Evolutionary conservation across 768 basidiomycete genomes (phyloP).

Genomic region (Podaxis sp.): DNA sequence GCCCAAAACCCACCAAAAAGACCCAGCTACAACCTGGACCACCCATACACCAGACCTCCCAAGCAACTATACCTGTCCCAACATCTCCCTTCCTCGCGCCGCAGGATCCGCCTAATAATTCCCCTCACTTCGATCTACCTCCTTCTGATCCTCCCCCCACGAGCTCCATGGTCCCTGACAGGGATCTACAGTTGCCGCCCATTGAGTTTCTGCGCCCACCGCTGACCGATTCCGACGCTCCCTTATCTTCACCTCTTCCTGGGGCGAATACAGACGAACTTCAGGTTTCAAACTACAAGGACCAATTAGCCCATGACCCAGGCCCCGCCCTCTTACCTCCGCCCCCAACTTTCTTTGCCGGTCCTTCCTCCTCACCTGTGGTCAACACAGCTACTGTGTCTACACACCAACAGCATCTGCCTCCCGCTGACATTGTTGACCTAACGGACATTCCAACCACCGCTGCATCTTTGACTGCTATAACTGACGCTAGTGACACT

Average conservation of each 20-base stretch:
- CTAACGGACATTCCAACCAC: conserved; percentile 30
- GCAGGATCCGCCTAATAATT: conserved; percentile 19
- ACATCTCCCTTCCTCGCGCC: conserved; percentile 21
- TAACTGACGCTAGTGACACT: background rate
- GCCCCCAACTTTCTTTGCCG: conserved; percentile 48
- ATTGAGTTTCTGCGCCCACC: conserved; percentile 35
- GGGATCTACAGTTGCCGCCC: conserved; percentile 24
- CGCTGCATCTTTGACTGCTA: background rate
- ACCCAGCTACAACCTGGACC: conserved; percentile 4
- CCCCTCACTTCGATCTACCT: conserved; percentile 37
- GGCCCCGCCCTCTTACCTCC: conserved; percentile 20
- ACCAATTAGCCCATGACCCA: conserved; percentile 7
- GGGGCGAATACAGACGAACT: conserved; percentile 30
- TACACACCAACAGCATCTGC: background rate
- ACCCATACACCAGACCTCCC: conserved; percentile 14
- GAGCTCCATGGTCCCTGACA: conserved; percentile 15
- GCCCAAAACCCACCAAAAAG: conserved; percentile 20
- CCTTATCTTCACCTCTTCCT: conserved; percentile 32
- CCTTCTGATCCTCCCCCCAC: conserved; percentile 26
- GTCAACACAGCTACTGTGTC: conserved; percentile 21
- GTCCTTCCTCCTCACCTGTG: conserved; percentile 36
- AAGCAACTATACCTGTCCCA: conserved; percentile 13
- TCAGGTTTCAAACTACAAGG: conserved; percentile 15
- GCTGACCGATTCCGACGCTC: conserved; percentile 17
- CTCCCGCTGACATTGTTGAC: conserved; percentile 24